phyloP scores from a whole-genome alignment of 495 filamentous ascomycete species.

The Annulohypoxylon bovei region DNA sequence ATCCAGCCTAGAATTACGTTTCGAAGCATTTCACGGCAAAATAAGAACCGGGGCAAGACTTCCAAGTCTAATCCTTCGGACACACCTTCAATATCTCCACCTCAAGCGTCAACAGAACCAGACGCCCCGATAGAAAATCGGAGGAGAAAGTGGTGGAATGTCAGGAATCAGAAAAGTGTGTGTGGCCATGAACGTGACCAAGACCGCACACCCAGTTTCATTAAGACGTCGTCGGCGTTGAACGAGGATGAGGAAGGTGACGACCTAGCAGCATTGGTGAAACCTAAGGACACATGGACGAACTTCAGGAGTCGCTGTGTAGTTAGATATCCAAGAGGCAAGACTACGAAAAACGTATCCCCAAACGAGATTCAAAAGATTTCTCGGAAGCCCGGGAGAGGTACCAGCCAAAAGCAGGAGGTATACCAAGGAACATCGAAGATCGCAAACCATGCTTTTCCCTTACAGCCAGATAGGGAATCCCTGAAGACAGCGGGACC shows the following conservation, averaged over 20 bases:
- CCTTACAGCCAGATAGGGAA: neutral
- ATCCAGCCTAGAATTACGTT: conserved; percentile 9
- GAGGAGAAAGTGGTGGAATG: conserved; percentile 18
- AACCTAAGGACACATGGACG: neutral
- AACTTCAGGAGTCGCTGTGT: neutral
- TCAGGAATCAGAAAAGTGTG: conserved; percentile 4
- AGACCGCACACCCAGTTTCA: neutral
- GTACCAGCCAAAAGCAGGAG: neutral
- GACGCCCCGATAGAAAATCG: neutral
- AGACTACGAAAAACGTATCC: neutral
- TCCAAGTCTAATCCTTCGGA: conserved; percentile 7
- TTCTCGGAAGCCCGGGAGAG: neutral
- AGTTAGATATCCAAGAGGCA: neutral
- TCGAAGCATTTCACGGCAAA: conserved; percentile 11
- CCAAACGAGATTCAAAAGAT: neutral
- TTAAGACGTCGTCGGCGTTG: neutral
- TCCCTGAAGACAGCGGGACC: neutral
- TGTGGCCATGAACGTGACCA: neutral
- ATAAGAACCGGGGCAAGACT: neutral
- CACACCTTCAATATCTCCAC: neutral
- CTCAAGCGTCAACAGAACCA: neutral
- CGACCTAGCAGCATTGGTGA: neutral
- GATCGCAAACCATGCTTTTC: neutral
- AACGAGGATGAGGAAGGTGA: neutral
- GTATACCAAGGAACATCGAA: neutral